Evolutionary conservation across 2,329 filamentous ascomycete genomes (phyloP).

Genomic region (Eutypa lata): DNA sequence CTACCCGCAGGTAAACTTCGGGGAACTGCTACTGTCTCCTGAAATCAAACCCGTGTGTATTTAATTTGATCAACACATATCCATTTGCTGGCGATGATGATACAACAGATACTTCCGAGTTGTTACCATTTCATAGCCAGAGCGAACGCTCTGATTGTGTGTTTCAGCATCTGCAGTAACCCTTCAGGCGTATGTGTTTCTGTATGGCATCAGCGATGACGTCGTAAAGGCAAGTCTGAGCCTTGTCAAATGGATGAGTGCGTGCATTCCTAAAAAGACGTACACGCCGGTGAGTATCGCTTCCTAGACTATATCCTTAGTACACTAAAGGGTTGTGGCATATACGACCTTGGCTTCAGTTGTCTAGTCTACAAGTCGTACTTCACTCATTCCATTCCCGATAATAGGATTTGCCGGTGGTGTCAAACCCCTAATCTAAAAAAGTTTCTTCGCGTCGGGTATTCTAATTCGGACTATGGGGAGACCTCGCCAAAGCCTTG

Average conservation of each 20-base stretch:
- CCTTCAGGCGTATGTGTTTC: slow-evolving; percentile 32
- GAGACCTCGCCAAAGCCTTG: too few species aligned
- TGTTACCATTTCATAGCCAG: slow-evolving; percentile 21
- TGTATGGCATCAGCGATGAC: slow-evolving; percentile 39
- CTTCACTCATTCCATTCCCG: too few species aligned
- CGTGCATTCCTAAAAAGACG: background rate
- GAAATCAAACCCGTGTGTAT: slow-evolving; percentile 20
- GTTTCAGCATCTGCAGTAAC: slow-evolving; percentile 50
- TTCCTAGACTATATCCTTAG: too few species aligned
- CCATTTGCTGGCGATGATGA: slow-evolving; percentile 58
- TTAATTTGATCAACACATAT: slow-evolving; percentile 2
- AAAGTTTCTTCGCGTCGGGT: too few species aligned
- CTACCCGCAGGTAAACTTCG: slow-evolving; percentile 55
- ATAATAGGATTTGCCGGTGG: too few species aligned
- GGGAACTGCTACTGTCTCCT: slow-evolving; percentile 61
- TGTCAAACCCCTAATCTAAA: too few species aligned
- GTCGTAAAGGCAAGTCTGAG: slow-evolving; percentile 67
- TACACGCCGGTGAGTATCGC: too few species aligned
- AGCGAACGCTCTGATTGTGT: slow-evolving; percentile 32
- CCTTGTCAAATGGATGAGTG: slow-evolving; percentile 22
- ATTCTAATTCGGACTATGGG: too few species aligned
- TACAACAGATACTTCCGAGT: slow-evolving; percentile 74
- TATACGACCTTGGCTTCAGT: too few species aligned
- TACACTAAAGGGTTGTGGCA: too few species aligned
- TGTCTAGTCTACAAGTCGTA: too few species aligned